Evolutionary conservation across 495 filamentous ascomycete species (phyloP), one percentile per base, ranked within the genome.

Genomic region (Penicillium riverlandense): DNA sequence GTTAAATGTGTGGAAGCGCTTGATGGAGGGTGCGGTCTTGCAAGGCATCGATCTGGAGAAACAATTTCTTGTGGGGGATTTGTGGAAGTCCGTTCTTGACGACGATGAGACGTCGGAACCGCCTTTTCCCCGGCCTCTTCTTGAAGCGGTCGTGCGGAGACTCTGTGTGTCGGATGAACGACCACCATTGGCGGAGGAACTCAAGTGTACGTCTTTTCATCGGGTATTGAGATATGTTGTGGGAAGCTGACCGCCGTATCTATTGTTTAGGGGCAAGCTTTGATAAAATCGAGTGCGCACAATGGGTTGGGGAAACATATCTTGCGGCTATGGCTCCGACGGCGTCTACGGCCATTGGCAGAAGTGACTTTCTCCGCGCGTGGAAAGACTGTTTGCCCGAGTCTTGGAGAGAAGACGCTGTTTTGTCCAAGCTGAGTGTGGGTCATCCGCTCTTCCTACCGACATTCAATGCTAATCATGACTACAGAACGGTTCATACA

Each of bases 381-480:
- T 84, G 80, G 80, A 75, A 66, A 50, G 76, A 83, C 40, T 59
- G 54, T 14, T 57, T 84, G 38, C 80, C 78, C 15, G 80, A 83
- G 44, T 43, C 60, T 27, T 84, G 80, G 80, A 74, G 74, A 33
- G 51, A 56, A 7, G 61, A 77, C 29, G 78, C 65, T n/a, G 51
- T 60, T 3, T 36, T 80, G 10, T 65, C 73, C 1, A 55, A 65
- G 11, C 52, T 84, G 35, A 59, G 68, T 35, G 72, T 73, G 57
- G 45, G 49, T 57, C 36, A 12, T 2, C 6, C 7, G 13, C 9
- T 40, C 52, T 40, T 15, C 2, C n/a, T 10, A 48, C 40, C 10
- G 12, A 11, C 8, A 27, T 50, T n/a, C 41, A 34, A 27, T 16
- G 22, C 41, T 48, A n/a, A 53, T 35, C 11, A 22, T 28, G 29